Evolutionary conservation across 306 rosid species (phyloP).

Genomic region (Prinsepia uniflora): DNA sequence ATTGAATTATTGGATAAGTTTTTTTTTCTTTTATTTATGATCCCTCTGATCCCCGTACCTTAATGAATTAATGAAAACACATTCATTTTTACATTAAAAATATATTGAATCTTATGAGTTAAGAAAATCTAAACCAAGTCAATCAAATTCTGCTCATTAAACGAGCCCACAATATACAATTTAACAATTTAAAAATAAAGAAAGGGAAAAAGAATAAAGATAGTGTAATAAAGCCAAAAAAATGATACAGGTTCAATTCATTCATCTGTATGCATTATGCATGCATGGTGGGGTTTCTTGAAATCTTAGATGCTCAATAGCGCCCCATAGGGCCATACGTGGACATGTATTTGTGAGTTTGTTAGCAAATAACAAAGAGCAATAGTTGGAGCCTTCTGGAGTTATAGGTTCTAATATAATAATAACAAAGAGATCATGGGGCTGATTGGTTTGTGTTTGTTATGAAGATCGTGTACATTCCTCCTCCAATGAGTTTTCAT

Average conservation of each 20-base stretch:
- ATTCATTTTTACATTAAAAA: too few species aligned
- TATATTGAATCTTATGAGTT: too few species aligned
- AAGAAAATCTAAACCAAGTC: too few species aligned
- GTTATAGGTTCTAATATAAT: neutral
- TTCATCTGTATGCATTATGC: constrained; percentile 21
- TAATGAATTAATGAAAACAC: too few species aligned
- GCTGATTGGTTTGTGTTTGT: constrained; percentile 1
- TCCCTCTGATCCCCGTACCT: too few species aligned
- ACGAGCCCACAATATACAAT: neutral
- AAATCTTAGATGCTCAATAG: constrained; percentile 42
- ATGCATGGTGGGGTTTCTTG: constrained; percentile 36
- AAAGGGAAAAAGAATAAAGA: neutral
- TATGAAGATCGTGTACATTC: neutral
- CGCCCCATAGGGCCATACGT: too few species aligned
- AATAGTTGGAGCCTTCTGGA: too few species aligned
- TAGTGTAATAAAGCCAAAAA: neutral
- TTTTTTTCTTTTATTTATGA: too few species aligned
- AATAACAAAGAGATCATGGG: too few species aligned
- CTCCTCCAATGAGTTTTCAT: constrained; percentile 22
- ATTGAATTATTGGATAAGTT: too few species aligned
- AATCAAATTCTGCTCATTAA: too few species aligned
- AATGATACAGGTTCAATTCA: constrained; percentile 29
- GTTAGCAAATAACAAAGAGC: neutral
- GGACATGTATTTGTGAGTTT: constrained; percentile 22
- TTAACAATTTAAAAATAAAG: neutral